These are phyloP conservation scores for Globisporangium cylindrosporum DNA, from an alignment of 352 stramenopile species.

Conservation along the genomic window DNA sequence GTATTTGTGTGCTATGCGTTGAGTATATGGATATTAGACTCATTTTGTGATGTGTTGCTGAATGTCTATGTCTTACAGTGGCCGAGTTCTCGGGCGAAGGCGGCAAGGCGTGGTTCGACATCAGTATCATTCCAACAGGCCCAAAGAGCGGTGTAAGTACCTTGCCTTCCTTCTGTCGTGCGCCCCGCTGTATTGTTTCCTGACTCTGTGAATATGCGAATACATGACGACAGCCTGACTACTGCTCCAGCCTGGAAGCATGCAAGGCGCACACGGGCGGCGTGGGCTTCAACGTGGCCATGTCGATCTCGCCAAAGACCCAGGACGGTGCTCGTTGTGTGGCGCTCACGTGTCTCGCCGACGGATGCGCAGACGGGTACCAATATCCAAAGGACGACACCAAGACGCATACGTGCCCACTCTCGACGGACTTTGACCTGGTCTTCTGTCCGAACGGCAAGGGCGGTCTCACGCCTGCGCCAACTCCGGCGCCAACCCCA, in stretches of 20 bases:
- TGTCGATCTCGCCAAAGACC: constrained; percentile 48
- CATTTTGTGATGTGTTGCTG: background rate
- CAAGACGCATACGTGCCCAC: constrained; percentile 59
- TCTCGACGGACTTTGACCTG: constrained; percentile 48
- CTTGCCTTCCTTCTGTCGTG: background rate
- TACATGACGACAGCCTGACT: constrained; percentile 32
- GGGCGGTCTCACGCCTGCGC: constrained; percentile 22
- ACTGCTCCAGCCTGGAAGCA: constrained; percentile 42
- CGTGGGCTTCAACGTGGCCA: constrained; percentile 61
- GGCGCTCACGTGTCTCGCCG: constrained; percentile 45
- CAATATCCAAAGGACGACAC: constrained; percentile 66
- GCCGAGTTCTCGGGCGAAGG: constrained; percentile 62
- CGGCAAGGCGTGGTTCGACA: constrained; percentile 61
- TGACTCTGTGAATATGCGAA: background rate
- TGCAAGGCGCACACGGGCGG: constrained; percentile 66
- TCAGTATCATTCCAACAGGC: constrained; percentile 75
- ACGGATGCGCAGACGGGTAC: constrained; percentile 58
- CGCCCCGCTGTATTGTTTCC: background rate
- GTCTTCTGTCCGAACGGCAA: constrained; percentile 57
- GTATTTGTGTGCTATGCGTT: no score
- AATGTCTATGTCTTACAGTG: constrained; percentile 23
- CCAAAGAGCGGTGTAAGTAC: constrained; percentile 53
- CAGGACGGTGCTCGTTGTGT: constrained; percentile 36
- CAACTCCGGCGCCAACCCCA: constrained; percentile 29
- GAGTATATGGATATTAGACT: no score